Evolutionary conservation across 2,329 filamentous ascomycete genomes (phyloP).

Genomic region (Capronia americana): DNA sequence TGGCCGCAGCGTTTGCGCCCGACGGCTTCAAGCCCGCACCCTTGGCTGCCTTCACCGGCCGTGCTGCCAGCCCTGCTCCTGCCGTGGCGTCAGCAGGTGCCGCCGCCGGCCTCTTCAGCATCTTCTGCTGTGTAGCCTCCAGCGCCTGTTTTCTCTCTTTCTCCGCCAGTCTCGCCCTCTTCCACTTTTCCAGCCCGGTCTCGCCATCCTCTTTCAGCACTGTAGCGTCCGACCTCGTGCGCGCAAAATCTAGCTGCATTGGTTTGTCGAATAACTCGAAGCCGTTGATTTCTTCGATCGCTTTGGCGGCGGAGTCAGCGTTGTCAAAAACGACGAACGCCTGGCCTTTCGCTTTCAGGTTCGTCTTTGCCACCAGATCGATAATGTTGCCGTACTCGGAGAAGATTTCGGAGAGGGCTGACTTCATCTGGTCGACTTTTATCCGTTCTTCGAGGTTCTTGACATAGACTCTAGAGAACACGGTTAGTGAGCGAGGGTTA

Average conservation of each 20-base stretch:
- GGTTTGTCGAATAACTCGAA: conserved; percentile 93
- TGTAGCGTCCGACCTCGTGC: conserved; percentile 84
- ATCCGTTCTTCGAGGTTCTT: conserved; percentile 92
- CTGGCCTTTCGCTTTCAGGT: conserved; percentile 90
- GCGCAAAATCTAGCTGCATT: conserved; percentile 83
- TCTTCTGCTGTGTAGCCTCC: conserved; percentile 76
- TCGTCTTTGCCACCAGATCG: conserved; percentile 86
- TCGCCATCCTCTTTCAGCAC: conserved; percentile 74
- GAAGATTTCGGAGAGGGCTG: conserved; percentile 78
- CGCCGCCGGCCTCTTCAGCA: conserved; percentile 67
- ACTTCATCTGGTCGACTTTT: conserved; percentile 77
- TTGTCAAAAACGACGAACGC: conserved; percentile 92
- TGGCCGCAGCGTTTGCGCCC: conserved; percentile 68
- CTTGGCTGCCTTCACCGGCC: conserved; percentile 68
- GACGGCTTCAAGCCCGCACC: conserved; percentile 79
- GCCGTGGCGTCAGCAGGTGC: conserved; percentile 46
- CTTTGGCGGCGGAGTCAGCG: conserved; percentile 76
- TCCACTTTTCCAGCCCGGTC: conserved; percentile 87
- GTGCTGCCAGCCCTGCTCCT: conserved; percentile 38
- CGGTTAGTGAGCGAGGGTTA: conserved; percentile 9
- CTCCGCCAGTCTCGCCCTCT: conserved; percentile 80
- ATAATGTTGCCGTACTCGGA: conserved; percentile 85
- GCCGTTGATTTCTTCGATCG: conserved; percentile 87
- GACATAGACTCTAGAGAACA: conserved; percentile 44
- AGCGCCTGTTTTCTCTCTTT: conserved; percentile 85